A percentile compares a stretch with the other conserved stretches of the same genome.
These are phyloP conservation scores for Globisporangium orthogonon DNA, from an alignment of 352 stramenopile genomes.

Conservation along the genomic window DNA sequence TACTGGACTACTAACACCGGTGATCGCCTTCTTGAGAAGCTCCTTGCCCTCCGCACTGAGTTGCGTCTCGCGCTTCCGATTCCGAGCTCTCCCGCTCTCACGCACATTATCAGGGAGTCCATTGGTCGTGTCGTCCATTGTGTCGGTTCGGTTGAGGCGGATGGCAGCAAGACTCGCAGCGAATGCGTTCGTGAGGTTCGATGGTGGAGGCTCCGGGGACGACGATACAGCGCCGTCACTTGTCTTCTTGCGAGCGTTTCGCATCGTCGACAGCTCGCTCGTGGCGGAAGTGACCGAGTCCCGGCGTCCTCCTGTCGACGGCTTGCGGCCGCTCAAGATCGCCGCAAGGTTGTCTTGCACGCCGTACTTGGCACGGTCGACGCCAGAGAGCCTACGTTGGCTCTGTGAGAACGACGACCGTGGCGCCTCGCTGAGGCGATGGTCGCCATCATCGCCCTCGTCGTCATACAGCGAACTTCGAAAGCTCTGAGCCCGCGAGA, in stretches of 20 bases:
- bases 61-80: constrained; percentile 63
- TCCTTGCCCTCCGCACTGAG: constrained; percentile 72
- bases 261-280: constrained; percentile 24
- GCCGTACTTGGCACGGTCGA: constrained; percentile 32
- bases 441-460: constrained; percentile 19
- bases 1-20: constrained; percentile 14
- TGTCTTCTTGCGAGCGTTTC: constrained; percentile 18
- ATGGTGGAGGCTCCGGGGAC: background rate
- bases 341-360: constrained; percentile 55
- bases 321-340: constrained; percentile 46
- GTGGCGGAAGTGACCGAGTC: constrained; percentile 54
- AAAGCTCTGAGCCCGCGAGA: constrained; percentile 51
- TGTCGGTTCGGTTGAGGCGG: constrained; percentile 58
- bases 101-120: constrained; percentile 11
- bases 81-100: constrained; percentile 21
- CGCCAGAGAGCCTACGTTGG: constrained; percentile 26
- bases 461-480: constrained; percentile 40
- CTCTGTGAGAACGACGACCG: constrained; percentile 43
- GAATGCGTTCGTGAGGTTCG: constrained; percentile 60
- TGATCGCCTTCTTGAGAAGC: constrained; percentile 65
- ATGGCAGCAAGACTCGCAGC: constrained; percentile 69
- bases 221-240: constrained; percentile 3
- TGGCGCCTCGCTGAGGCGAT: constrained; percentile 25
- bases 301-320: constrained; percentile 19
- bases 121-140: constrained; percentile 36